Base-by-base conservation (phyloP, 164 flowering plant species). In the Brasenia schreberi region DNA sequence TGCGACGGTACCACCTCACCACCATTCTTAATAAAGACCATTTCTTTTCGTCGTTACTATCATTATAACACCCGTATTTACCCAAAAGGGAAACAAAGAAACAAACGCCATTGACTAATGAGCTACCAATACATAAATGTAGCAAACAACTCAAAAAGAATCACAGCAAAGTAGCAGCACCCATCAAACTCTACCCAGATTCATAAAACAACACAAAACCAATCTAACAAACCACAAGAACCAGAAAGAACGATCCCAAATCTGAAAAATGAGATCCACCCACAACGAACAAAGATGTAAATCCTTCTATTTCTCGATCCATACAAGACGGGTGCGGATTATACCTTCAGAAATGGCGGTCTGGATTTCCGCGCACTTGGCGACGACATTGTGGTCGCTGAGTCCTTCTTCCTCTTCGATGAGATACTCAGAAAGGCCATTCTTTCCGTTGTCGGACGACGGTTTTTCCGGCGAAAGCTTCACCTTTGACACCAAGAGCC, bases 391-490 rank as follows among this genome's bases (percentile, higher is more conserved):
- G 53, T 84, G 86, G 74, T 85, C 90, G 58, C 79, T 85, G 59
- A 82, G 64, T 11, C 86, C 86, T 64, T 85, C 90, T 59, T 84
- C 90, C 71, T 85, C 90, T 59, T 85, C 90, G 63, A 85, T 81
- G 69, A 84, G 76, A 45, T 70, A 77, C 12, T 45, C 53, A 12
- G 53, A 45, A 6, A 45, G 53, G 18, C 86, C 82, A 43, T 81
- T 82, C 70, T 83, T 83, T 75, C 27, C 56, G 67, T 60, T 56
- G 19, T 19, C 42, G 64, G 58, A n/a, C 44, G 62, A 5, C 43
- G 70, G 79, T 5, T 5, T 5, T 14, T 49, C 56, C 1, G 86
- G 76, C 1, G 86, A 66, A 42, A 84, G 58, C 82, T 81, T 80
- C 2, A 86, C 85, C 16, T 66, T 58, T 2, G 88, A 77, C 17